A percentile compares a stretch with the other conserved stretches of the same genome.
These are phyloP conservation scores for Coniochaeta pulveracea DNA, from an alignment of 2,329 filamentous ascomycete genomes.

Conservation along the genomic window DNA sequence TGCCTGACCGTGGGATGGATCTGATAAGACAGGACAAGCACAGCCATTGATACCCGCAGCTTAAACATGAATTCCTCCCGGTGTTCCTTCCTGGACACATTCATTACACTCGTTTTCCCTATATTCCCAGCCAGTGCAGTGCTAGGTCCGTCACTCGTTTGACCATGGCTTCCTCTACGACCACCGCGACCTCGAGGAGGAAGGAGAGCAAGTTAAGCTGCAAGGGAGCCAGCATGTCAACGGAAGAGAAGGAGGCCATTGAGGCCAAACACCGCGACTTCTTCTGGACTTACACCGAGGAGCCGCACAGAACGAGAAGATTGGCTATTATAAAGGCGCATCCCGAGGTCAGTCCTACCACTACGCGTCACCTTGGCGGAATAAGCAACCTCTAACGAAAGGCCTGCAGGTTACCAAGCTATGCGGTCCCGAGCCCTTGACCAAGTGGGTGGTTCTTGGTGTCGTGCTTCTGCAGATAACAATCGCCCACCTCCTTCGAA, in stretches of 20 bases:
- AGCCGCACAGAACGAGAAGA: conserved; percentile 83
- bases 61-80: too few relatives aligned
- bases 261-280: conserved; percentile 43
- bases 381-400: too few relatives aligned
- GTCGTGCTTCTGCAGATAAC: conserved; percentile 76
- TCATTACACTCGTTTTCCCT: too few relatives aligned
- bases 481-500: conserved; percentile 65
- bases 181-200: conserved; percentile 14
- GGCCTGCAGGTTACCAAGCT: conserved; percentile 84
- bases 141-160: too few relatives aligned
- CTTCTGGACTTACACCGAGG: conserved; percentile 99
- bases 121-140: too few relatives aligned
- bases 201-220: conserved; percentile 11
- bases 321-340: conserved; percentile 97
- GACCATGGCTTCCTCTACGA: conserved; percentile 16
- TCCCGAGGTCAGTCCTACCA: conserved; percentile 67
- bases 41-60: too few relatives aligned
- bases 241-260: conserved; percentile 24
- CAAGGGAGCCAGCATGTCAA: conserved; percentile 6
- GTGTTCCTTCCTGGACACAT: too few relatives aligned
- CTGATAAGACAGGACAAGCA: too few relatives aligned
- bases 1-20: too few relatives aligned
- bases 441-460: conserved; percentile 78
- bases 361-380: too few relatives aligned
- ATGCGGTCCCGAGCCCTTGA: conserved; percentile 89